Percentiles rank a stretch among this genome's conserved stretches.
Conservation (phyloP, 306 rosid species). For the Arachis hypogaea region DNA sequence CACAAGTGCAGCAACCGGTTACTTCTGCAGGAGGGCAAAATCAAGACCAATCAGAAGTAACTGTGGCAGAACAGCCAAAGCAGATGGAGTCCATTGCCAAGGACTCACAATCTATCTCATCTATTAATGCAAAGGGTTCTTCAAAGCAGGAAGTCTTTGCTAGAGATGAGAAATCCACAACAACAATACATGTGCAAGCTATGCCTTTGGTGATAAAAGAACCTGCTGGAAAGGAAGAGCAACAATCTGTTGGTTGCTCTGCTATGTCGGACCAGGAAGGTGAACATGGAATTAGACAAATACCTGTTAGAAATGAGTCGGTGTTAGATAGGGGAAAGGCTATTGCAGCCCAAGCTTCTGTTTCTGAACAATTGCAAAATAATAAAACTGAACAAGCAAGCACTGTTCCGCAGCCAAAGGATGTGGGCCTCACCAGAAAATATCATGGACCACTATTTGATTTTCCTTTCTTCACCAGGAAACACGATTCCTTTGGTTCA, state of each 20-base stretch:
- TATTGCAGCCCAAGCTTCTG: conserved; percentile 58
- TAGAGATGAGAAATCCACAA: conserved; percentile 62
- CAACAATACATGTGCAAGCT: conserved; percentile 57
- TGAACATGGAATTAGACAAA: conserved; percentile 57
- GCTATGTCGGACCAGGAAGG: conserved; percentile 67
- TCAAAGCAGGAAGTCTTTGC: conserved; percentile 61
- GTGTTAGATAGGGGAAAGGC: conserved; percentile 83
- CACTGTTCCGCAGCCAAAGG: conserved; percentile 66
- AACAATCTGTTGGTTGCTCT: conserved; percentile 47
- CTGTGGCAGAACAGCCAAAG: conserved; percentile 56
- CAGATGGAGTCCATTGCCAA: conserved; percentile 59
- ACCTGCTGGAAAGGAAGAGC: conserved; percentile 77
- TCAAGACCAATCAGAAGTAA: conserved; percentile 69
- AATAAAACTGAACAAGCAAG: conserved; percentile 65
- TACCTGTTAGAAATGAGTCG: conserved; percentile 60
- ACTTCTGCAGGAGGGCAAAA: conserved; percentile 60
- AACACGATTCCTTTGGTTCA: conserved; percentile 87
- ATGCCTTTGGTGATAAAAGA: conserved; percentile 58
- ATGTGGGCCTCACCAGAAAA: conserved; percentile 66
- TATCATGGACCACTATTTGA: conserved; percentile 98
- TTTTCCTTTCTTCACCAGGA: conserved; percentile 95
- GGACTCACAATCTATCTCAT: conserved; percentile 55
- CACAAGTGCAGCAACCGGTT: conserved; percentile 68
- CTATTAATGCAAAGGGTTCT: conserved; percentile 54
- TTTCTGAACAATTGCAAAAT: conserved; percentile 60